Percentiles rank a stretch among this genome's conserved stretches.
These are phyloP conservation scores for Mortierella alpina DNA, from an alignment of 192 early-diverging fungal genomes.

Conservation along the genomic window DNA sequence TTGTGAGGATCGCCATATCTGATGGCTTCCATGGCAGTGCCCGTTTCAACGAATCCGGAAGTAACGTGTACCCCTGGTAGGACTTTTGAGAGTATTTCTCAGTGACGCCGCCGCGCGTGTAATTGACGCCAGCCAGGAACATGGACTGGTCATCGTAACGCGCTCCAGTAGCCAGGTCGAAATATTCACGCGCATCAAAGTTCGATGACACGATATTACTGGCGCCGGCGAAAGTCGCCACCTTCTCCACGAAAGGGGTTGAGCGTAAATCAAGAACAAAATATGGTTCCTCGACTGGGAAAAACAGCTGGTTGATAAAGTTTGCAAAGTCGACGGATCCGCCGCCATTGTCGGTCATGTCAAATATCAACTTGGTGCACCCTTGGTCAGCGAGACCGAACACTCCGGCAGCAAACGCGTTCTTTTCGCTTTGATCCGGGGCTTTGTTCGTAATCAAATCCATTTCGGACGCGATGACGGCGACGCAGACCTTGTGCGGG, in stretches of 20 bases:
- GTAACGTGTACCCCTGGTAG: conserved; percentile 18
- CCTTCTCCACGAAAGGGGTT: conserved; percentile 21
- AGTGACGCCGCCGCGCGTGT: conserved; percentile 19
- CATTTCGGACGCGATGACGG: not conserved
- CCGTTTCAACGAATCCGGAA: conserved; percentile 11
- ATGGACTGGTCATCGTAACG: conserved; percentile 29
- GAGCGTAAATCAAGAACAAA: conserved; percentile 22
- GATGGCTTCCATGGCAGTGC: conserved; percentile 26
- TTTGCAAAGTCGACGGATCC: conserved; percentile 38
- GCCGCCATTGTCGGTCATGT: conserved; percentile 54
- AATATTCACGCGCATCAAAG: conserved; percentile 25
- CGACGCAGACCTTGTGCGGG: not conserved
- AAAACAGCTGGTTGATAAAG: conserved; percentile 48
- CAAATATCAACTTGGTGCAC: conserved; percentile 45
- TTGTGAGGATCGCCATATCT: conserved; percentile 51
- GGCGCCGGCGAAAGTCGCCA: conserved; percentile 12
- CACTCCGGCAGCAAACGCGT: conserved; percentile 23
- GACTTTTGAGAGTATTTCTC: conserved; percentile 15
- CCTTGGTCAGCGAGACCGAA: conserved; percentile 20
- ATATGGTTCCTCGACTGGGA: conserved; percentile 36
- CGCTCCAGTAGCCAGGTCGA: conserved; percentile 6
- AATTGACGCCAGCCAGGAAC: conserved; percentile 32
- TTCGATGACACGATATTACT: not conserved
- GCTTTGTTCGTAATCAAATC: not conserved
- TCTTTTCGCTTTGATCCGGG: conserved; percentile 1